Evolutionary conservation across 2,329 filamentous ascomycete genomes (phyloP), one percentile per base, ranked within the genome.

Genomic region (Corniculantispora saksenae): DNA sequence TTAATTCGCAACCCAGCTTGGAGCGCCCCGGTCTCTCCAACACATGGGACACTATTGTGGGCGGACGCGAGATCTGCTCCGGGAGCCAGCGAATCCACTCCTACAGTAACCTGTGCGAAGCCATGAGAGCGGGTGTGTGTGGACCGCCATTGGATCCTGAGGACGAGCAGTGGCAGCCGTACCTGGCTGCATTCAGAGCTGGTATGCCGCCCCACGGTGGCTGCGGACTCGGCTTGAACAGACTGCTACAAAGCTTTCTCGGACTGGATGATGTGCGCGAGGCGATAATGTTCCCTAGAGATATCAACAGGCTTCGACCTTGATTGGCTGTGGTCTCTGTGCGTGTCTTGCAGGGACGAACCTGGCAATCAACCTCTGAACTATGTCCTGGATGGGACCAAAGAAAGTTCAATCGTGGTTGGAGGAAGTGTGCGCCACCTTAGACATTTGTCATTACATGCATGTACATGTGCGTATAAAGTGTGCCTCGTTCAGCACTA

Each of bases 141-240:
- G 56, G 56, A 8, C 56, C 56, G 8, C 25, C 56, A 27, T 23
- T 59, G 56, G 27, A 59, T 35, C 56, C 56, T 15, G 56, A 59
- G 23, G 56, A 9, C n/a, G 19, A 59, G 43, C 56, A 59, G 56
- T 59, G 56, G 56, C 56, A 59, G 40, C 56, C 56, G 27, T 59
- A 59, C 40, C 56, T 59, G 19, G 56, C 25, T 23, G 56, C 56
- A 2, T 59, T 59, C 43, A 47, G 25, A 12, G 56, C 56, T n/a
- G 56, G 56, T 19, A 59, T 59, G 56, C 56, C 56, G 27, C 56
- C 40, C n/a, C 56, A 59, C 13, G 56, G 56, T 12, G 56, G 56
- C 27, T 59, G 56, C 25, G 56, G 56, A 5, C 25, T 59, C 7
- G 56, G 56, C 43, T 21, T 59, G 43, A 59, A 59, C 19, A 32